phyloP scores from a whole-genome alignment of 139 green algal species.

The Trebouxia sp. region DNA sequence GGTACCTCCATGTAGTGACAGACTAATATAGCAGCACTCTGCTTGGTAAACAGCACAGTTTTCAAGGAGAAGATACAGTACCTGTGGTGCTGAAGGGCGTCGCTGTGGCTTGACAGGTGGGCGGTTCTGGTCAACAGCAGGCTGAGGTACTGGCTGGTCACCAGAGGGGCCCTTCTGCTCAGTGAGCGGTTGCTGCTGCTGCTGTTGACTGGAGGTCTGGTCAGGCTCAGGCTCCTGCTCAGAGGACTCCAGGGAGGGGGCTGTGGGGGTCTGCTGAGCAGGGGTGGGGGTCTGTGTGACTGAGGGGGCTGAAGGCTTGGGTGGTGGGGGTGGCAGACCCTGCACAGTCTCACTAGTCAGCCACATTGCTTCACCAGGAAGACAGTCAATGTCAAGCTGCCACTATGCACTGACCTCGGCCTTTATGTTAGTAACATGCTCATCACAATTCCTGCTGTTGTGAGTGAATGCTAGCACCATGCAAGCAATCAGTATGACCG shows the following conservation, averaged over 20 bases:
- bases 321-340: not conserved
- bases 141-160: slow-evolving; percentile 14
- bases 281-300: slow-evolving; percentile 4
- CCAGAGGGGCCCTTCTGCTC: not conserved
- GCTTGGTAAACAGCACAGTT: no score
- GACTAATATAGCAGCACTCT: no score
- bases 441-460: no score
- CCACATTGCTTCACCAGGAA: no score
- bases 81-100: slow-evolving; percentile 16
- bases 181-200: not conserved
- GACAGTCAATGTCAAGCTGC: no score
- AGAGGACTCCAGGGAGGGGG: slow-evolving; percentile 23
- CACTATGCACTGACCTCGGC: no score
- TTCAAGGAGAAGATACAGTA: not conserved
- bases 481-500: no score
- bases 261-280: slow-evolving; percentile 32
- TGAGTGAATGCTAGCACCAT: no score
- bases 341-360: no score
- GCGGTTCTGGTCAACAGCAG: slow-evolving; percentile 16
- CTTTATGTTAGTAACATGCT: no score
- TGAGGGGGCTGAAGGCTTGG: not conserved
- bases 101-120: not conserved
- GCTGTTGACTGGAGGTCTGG: not conserved
- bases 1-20: no score
- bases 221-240: slow-evolving; percentile 30